Evolutionary conservation across 208 protist genomes (phyloP).

Genomic region (Phytomonas francai): DNA sequence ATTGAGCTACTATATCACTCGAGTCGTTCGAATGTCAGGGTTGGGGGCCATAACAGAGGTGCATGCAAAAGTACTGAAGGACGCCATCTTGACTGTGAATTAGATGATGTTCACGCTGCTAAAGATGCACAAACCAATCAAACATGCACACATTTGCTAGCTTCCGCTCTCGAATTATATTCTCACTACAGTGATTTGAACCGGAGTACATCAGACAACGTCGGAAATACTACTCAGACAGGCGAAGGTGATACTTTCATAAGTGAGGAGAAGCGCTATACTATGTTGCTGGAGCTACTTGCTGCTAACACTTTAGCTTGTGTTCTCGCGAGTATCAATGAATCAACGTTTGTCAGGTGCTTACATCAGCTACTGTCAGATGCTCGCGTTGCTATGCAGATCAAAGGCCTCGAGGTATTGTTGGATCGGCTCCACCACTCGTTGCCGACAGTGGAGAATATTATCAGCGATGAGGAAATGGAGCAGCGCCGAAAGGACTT

Average conservation of each 20-base stretch:
- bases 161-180: constrained; percentile 66
- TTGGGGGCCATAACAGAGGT: not conserved
- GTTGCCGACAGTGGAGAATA: constrained; percentile 76
- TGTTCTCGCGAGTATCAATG: constrained; percentile 86
- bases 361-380: constrained; percentile 63
- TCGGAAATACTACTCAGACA: not conserved
- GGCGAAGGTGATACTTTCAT: constrained; percentile 9
- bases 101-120: constrained; percentile 9
- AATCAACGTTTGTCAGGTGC: constrained; percentile 81
- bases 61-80: constrained; percentile 18
- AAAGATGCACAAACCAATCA: constrained; percentile 26
- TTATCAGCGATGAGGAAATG: constrained; percentile 65
- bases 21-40: constrained; percentile 8
- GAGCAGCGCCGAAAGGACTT: constrained; percentile 65
- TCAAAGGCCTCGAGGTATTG: constrained; percentile 82
- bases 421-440: constrained; percentile 85
- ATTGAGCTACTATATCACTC: constrained; percentile 46
- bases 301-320: constrained; percentile 86
- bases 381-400: constrained; percentile 35
- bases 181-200: constrained; percentile 76
- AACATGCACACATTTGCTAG: constrained; percentile 72
- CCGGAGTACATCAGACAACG: not conserved
- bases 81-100: constrained; percentile 17
- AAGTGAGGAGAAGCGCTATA: constrained; percentile 68
- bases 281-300: constrained; percentile 79